A percentile compares a stretch with the other conserved stretches of the same genome.
phyloP scores from a whole-genome alignment of 176 grass and related monocot genomes.

The Calamus simplicifolius region DNA sequence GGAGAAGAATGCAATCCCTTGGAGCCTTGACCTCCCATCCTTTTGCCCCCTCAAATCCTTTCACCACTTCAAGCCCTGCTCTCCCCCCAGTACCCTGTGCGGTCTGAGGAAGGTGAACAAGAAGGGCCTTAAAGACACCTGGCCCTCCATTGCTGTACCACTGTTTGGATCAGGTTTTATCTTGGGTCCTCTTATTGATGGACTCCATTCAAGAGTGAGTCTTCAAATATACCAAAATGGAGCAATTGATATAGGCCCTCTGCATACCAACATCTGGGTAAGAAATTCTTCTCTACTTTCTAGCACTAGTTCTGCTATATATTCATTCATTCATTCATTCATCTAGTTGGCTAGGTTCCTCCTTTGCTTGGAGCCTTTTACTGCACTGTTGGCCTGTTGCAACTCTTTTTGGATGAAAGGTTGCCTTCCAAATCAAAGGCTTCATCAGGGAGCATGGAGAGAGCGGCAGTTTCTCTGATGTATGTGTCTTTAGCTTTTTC shows the following conservation, averaged over 20 bases:
- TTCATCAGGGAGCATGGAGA: conserved; percentile 32
- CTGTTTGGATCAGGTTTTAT: conserved; percentile 68
- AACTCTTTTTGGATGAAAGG: conserved; percentile 55
- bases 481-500: conserved; percentile 1
- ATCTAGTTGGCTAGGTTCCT: conserved; percentile 43
- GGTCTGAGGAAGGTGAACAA: conserved; percentile 13
- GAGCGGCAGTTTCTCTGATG: conserved; percentile 50
- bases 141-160: conserved; percentile 44
- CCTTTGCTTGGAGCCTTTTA: conserved; percentile 79
- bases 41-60: background rate
- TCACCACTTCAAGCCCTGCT: background rate
- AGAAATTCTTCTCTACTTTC: background rate
- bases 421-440: conserved; percentile 26
- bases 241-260: conserved; percentile 61
- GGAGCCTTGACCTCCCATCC: conserved; percentile 1
- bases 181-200: conserved; percentile 73
- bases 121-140: conserved; percentile 22
- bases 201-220: conserved; percentile 77
- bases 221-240: conserved; percentile 54
- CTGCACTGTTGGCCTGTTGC: conserved; percentile 56
- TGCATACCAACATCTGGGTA: conserved; percentile 70
- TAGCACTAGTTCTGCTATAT: background rate
- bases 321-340: background rate
- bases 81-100: background rate
- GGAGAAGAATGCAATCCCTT: conserved; percentile 8